phyloP scores from a whole-genome alignment of 495 filamentous ascomycete species.

The Lophiotrema nucula region DNA sequence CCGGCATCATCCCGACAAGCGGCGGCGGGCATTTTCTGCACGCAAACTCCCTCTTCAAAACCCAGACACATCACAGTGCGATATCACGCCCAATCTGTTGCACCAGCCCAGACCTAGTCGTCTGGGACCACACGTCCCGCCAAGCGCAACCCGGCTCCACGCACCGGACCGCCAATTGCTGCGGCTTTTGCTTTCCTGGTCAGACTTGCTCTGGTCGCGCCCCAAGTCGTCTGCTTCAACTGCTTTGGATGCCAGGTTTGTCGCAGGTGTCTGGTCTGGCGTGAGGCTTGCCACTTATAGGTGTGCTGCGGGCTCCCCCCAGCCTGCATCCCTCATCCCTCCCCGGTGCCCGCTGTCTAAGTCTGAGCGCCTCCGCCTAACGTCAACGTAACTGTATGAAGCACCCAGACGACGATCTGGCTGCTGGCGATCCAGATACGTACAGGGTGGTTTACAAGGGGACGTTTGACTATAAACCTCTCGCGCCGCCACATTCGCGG shows the following conservation, averaged over 20 bases:
- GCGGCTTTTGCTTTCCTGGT: constrained; percentile 12
- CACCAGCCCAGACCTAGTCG: constrained; percentile 10
- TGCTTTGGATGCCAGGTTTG: background rate
- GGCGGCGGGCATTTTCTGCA: constrained; percentile 15
- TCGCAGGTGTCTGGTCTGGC: constrained; percentile 8
- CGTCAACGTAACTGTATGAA: constrained; percentile 27
- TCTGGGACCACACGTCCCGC: constrained; percentile 9
- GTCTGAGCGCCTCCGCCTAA: constrained; percentile 17
- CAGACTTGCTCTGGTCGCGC: no score
- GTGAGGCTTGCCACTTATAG: constrained; percentile 17
- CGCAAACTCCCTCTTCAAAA: background rate
- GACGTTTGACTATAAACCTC: constrained; percentile 27
- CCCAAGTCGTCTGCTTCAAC: background rate
- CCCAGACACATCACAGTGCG: constrained; percentile 17
- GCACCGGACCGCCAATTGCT: constrained; percentile 20
- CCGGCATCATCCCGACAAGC: constrained; percentile 21
- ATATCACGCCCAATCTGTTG: no score
- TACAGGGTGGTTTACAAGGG: constrained; percentile 25
- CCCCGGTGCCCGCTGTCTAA: constrained; percentile 17
- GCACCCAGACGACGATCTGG: constrained; percentile 25
- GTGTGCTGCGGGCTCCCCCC: constrained; percentile 7
- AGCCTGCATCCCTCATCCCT: constrained; percentile 7
- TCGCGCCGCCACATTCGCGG: constrained; percentile 28
- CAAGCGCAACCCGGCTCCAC: constrained; percentile 26
- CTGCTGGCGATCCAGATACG: constrained; percentile 33